phyloP scores from a whole-genome alignment of 1,284 basidiomycete genomes.

The Exobasidium rhododendri region DNA sequence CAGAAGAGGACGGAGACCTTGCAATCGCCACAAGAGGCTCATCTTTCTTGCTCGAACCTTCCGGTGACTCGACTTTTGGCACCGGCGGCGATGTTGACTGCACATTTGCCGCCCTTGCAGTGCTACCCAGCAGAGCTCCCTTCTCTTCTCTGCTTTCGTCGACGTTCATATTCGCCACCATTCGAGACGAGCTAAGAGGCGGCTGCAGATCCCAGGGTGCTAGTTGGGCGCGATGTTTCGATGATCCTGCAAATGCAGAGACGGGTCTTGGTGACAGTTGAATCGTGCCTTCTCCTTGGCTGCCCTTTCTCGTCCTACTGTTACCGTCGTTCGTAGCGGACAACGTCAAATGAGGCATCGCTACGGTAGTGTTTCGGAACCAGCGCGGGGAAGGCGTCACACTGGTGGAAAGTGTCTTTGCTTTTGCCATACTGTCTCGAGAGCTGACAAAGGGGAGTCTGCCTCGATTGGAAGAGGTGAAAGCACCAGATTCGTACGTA shows the following conservation, averaged over 20 bases:
- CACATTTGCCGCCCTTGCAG: background rate
- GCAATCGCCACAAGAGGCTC: background rate
- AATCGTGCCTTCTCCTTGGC: background rate
- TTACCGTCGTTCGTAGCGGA: background rate
- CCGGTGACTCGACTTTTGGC: background rate
- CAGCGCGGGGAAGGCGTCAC: conserved; percentile 44
- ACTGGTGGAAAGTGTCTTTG: conserved; percentile 34
- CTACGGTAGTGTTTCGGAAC: conserved; percentile 18
- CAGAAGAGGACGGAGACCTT: too few species aligned
- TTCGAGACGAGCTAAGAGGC: conserved; percentile 27
- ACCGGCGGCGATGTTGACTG: background rate
- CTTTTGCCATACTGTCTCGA: conserved; percentile 35
- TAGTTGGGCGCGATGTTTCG: background rate
- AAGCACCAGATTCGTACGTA: conserved; percentile 3
- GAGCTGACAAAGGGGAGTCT: conserved; percentile 13
- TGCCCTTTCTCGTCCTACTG: background rate
- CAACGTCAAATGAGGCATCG: background rate
- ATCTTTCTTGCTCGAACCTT: too few species aligned
- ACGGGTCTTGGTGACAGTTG: conserved; percentile 25
- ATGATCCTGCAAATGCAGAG: conserved; percentile 30
- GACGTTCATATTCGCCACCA: conserved; percentile 6
- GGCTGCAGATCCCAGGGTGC: conserved; percentile 21
- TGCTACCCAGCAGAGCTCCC: background rate
- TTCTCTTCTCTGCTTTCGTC: too few species aligned
- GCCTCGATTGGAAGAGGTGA: conserved; percentile 15